Evolutionary conservation across 2,329 filamentous ascomycete genomes (phyloP).

Genomic region (Exophiala sp.): DNA sequence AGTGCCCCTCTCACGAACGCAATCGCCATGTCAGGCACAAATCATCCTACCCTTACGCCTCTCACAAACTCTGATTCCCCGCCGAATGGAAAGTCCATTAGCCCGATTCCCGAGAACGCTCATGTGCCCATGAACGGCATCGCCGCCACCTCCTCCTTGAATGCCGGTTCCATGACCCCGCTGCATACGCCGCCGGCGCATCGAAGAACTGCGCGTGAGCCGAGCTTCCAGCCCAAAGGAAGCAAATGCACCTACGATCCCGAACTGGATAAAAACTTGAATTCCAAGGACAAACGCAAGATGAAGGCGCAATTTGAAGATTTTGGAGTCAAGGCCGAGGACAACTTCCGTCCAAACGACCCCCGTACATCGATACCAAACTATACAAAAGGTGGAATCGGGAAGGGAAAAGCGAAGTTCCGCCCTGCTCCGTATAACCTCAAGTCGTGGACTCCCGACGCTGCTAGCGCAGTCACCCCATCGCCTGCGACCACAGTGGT

Average conservation of each 20-base stretch:
- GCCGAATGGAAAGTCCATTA: slow-evolving; percentile 54
- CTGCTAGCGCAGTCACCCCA: slow-evolving; percentile 72
- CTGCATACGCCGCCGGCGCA: slow-evolving; percentile 42
- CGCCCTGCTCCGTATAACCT: slow-evolving; percentile 72
- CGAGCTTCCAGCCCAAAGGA: slow-evolving; percentile 53
- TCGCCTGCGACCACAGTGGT: slow-evolving; percentile 88
- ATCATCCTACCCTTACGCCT: slow-evolving; percentile 59
- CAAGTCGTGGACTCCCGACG: slow-evolving; percentile 76
- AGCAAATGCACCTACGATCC: slow-evolving; percentile 62
- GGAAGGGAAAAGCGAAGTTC: slow-evolving; percentile 68
- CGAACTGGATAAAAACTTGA: slow-evolving; percentile 56
- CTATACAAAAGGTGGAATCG: slow-evolving; percentile 59
- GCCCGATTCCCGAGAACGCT: slow-evolving; percentile 42
- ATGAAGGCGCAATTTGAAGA: slow-evolving; percentile 50
- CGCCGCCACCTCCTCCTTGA: slow-evolving; percentile 31
- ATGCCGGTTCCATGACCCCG: slow-evolving; percentile 38
- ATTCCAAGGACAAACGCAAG: slow-evolving; percentile 53
- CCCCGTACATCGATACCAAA: slow-evolving; percentile 70
- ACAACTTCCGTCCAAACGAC: slow-evolving; percentile 75
- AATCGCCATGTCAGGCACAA: slow-evolving; percentile 53
- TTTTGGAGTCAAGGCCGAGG: slow-evolving; percentile 60
- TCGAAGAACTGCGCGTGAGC: slow-evolving; percentile 49
- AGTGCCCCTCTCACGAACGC: slow-evolving; percentile 53
- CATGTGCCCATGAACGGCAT: slow-evolving; percentile 10
- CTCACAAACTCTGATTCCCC: slow-evolving; percentile 65